phyloP scores from a whole-genome alignment of 2,329 filamentous ascomycete genomes.

The Ascomycota sp. region DNA sequence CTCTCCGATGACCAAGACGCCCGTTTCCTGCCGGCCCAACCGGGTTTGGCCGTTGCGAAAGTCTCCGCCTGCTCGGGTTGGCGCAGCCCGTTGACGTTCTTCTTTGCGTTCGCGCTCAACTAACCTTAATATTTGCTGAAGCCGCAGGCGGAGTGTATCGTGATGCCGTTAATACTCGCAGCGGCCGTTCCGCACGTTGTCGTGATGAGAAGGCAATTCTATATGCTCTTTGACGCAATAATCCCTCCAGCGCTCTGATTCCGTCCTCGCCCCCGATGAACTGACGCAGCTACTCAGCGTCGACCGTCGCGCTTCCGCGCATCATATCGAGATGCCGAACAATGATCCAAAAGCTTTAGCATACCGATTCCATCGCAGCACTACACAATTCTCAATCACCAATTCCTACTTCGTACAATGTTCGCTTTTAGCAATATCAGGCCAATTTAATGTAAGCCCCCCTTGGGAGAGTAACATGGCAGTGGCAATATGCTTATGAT shows the following conservation, averaged over 20 bases:
- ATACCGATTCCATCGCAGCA: too few species aligned
- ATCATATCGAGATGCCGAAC: constrained; percentile 2
- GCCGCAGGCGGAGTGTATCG: constrained; percentile 2
- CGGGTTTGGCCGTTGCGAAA: too few species aligned
- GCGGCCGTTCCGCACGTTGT: constrained; percentile 1
- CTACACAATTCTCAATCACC: too few species aligned
- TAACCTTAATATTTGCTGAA: constrained; percentile 2
- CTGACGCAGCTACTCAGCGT: too few species aligned
- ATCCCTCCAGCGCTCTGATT: not conserved
- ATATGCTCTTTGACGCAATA: not conserved
- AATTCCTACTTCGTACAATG: too few species aligned
- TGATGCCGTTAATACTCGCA: constrained; percentile 3
- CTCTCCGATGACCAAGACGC: too few species aligned
- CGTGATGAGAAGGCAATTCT: not conserved
- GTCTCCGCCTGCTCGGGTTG: not conserved
- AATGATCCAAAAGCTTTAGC: constrained; percentile 2
- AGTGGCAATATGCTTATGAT: too few species aligned
- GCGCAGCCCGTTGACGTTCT: not conserved
- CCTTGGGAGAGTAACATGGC: too few species aligned
- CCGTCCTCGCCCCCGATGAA: constrained; percentile 3
- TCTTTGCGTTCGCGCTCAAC: not conserved
- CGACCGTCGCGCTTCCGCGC: too few species aligned
- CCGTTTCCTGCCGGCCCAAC: too few species aligned
- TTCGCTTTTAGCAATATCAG: too few species aligned
- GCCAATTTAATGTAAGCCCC: too few species aligned